These are phyloP conservation scores for Plantago rigida DNA, from an alignment of 305 asterid species.

Conservation along the genomic window DNA sequence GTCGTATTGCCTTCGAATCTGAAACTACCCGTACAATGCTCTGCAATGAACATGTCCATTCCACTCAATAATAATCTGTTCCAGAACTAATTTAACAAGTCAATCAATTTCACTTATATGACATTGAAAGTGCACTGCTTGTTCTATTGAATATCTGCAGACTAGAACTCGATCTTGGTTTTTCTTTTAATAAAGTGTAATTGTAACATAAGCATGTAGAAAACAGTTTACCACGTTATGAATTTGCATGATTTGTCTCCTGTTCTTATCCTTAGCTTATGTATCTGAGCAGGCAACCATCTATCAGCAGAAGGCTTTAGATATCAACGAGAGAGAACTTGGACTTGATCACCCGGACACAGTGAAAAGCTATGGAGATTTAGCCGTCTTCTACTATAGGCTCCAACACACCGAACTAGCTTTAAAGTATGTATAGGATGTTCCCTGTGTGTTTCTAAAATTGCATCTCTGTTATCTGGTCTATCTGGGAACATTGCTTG, in stretches of 20 bases:
- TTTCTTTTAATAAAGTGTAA: not conserved
- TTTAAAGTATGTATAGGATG: constrained; percentile 46
- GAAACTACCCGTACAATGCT: not conserved
- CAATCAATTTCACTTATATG: too few species aligned
- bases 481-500: not conserved
- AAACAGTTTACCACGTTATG: constrained; percentile 1
- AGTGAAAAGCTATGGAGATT: constrained; percentile 90
- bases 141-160: not conserved
- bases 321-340: constrained; percentile 84
- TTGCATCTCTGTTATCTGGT: not conserved
- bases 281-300: constrained; percentile 58
- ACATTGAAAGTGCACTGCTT: too few species aligned
- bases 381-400: constrained; percentile 84
- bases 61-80: not conserved
- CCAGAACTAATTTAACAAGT: not conserved
- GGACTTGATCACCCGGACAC: constrained; percentile 93
- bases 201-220: not conserved
- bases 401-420: constrained; percentile 89
- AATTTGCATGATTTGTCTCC: constrained; percentile 18
- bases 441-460: constrained; percentile 16
- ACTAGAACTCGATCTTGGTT: not conserved
- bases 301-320: constrained; percentile 84
- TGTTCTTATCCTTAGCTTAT: constrained; percentile 21
- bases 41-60: not conserved
- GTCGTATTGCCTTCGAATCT: not conserved